Evolutionary conservation across 2,329 filamentous ascomycete species (phyloP).

Genomic region (Trichothecium sympodiale): DNA sequence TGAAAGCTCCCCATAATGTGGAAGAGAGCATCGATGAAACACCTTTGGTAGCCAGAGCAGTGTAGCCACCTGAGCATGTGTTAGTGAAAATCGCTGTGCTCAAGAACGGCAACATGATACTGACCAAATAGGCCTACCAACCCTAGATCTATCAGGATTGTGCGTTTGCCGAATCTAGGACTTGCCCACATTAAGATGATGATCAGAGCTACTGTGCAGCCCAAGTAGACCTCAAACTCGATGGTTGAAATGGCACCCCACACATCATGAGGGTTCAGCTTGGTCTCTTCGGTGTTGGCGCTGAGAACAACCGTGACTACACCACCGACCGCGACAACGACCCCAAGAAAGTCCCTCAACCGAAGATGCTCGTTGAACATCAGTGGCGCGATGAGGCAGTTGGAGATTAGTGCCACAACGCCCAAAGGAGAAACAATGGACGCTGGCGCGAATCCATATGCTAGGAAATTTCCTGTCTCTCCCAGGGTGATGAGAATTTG

Average conservation of each 20-base stretch:
- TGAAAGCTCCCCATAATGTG: constrained; percentile 77
- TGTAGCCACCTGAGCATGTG: constrained; percentile 65
- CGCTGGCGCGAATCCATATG: constrained; percentile 93
- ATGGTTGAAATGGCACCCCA: constrained; percentile 79
- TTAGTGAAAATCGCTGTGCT: background rate
- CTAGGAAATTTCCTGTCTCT: constrained; percentile 91
- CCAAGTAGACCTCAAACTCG: constrained; percentile 87
- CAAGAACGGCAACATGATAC: constrained; percentile 15
- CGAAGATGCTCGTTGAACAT: constrained; percentile 89
- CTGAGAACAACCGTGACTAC: constrained; percentile 90
- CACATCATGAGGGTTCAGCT: constrained; percentile 81
- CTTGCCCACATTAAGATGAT: constrained; percentile 70
- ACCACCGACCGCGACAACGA: constrained; percentile 75
- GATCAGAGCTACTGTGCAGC: constrained; percentile 64
- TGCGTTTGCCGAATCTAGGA: constrained; percentile 70
- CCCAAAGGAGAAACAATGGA: constrained; percentile 95
- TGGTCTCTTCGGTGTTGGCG: constrained; percentile 79
- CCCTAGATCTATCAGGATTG: constrained; percentile 84
- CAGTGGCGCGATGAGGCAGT: constrained; percentile 90
- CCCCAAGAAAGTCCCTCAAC: constrained; percentile 73
- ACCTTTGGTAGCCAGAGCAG: constrained; percentile 91
- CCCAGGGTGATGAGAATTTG: constrained; percentile 88
- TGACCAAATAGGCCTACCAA: constrained; percentile 87
- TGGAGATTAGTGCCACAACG: constrained; percentile 92
- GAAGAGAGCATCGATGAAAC: constrained; percentile 91